Evolutionary conservation across 371 early-diverging fungal species (phyloP), one percentile per base, ranked within the genome.

Genomic region (Mortierella sp.): DNA sequence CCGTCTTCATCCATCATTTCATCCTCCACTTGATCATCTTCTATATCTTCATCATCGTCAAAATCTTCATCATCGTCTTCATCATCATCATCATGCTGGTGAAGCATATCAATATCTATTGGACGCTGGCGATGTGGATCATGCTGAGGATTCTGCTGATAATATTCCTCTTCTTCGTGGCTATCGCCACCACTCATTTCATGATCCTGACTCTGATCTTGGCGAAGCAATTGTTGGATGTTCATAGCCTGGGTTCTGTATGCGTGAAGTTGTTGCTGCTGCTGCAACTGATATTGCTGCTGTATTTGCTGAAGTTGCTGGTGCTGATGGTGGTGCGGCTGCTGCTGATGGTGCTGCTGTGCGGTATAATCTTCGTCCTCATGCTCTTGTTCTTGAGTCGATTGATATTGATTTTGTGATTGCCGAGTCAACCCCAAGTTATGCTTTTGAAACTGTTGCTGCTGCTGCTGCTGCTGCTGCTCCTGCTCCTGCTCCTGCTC

Each of bases 1-100:
- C 37, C 60, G 19, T 83, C 82, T 0, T 82, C 86, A 23, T 83
- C 85, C 15, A 83, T 85, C 53, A 82, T 82, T 9, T 83, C 86
- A 0, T 83, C 83, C 7, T 86, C 85, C 8, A 77, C 82, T 10
- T 73, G 57, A 6, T 83, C 86, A n/a, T 85, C 74, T 1, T 84
- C 85, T 3, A 85, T 85, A 4, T 85, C 83, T 0, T 71, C 81
- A 23, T 82, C 76, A 3, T 76, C 61, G 32, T 70, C 61, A 10
- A 45, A 26, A 32, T 64, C 64, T 34, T 64, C 59, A 37, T 72
- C 79, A 53, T 64, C 63, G 5, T 71, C 75, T 6, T 68, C 71
- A 28, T 66, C 66, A 7, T 69, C 67, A 26, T 72, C 67, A 5
- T 57, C 67, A 9, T 72, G 61, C 17, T 65, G 55, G 15, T 61